Evolutionary conservation across 306 rosid species (phyloP), one percentile per base, ranked within the genome.

Genomic region (Quercus berberidifolia): DNA sequence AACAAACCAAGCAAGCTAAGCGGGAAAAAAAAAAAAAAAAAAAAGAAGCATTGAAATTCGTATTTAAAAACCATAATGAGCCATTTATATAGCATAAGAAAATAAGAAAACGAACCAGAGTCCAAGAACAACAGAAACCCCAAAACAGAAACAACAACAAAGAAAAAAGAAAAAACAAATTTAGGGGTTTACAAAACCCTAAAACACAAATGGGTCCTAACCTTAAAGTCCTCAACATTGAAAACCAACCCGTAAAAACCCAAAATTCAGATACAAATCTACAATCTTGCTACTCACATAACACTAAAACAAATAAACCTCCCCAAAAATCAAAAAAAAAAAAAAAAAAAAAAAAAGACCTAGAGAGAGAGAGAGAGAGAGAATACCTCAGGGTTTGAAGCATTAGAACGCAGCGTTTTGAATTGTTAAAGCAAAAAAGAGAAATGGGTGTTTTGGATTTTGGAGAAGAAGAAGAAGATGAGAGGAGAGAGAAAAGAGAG

Each of bases 391-490:
- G n/a, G 72, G 17, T 9, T 41, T 26, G 51, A 33, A 18, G 54
- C 54, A 49, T 49, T 49, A 49, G 17, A 49, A 49, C 54, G 54
- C 54, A 49, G 54, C 54, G 54, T 12, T 49, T 49, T 12, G 54
- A 49, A 4, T 49, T 49, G 54, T 49, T 49, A 49, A 49, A 49
- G 17, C 14, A 12, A 12, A 10, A 12, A 49, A 49, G 5, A 49
- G 14, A 49, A 10, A 49, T 10, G 54, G 54, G 52, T 13, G 26
- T 33, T 67, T 67, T 67, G 52, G 72, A 35, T 38, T 9, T 35
- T 35, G 30, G 26, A 12, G 35, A 70, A 28, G 31, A 72, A 35
- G 64, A 17, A 54, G 76, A 68, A 74, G 83, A 73, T 68, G 21
- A 82, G 80, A 41, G 46, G 46, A 41, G 46, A 41, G 10, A 38